A percentile compares a stretch with the other conserved stretches of the same genome.
Evolutionary conservation across 805 yeast genomes (phyloP).

Genomic region (Vanderwaltozyma polyspora): DNA sequence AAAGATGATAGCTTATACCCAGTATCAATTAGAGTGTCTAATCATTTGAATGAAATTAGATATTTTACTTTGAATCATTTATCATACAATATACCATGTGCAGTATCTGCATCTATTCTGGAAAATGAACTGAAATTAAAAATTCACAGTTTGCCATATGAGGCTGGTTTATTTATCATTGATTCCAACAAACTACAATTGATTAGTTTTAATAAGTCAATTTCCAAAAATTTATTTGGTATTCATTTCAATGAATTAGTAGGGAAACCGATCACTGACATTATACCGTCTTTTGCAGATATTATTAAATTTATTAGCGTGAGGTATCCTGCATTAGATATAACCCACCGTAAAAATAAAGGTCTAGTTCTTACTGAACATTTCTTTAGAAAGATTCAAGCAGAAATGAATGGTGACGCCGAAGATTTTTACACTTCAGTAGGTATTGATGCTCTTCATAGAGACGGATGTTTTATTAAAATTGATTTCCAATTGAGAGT

Average conservation of each 20-base stretch:
- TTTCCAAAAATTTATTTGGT: constrained; percentile 72
- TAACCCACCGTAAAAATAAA: constrained; percentile 29
- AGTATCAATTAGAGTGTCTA: constrained; percentile 30
- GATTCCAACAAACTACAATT: constrained; percentile 40
- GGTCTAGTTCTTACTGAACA: constrained; percentile 89
- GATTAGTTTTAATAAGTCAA: constrained; percentile 68
- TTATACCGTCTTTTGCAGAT: constrained; percentile 53
- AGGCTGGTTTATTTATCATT: constrained; percentile 74
- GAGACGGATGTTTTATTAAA: constrained; percentile 53
- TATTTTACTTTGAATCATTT: constrained; percentile 49
- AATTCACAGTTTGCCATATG: constrained; percentile 70
- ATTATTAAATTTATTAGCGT: constrained; percentile 23
- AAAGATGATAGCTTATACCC: constrained; percentile 23
- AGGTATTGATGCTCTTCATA: constrained; percentile 59
- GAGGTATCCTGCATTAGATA: constrained; percentile 31
- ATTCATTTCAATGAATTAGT: constrained; percentile 34
- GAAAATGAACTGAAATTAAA: constrained; percentile 43
- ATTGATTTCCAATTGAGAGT: constrained; percentile 78
- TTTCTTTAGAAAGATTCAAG: constrained; percentile 62
- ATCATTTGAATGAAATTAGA: constrained; percentile 43
- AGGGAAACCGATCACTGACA: constrained; percentile 39
- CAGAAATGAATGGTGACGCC: constrained; percentile 33
- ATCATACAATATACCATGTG: constrained; percentile 54
- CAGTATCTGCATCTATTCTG: constrained; percentile 51
- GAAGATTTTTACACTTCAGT: constrained; percentile 49